phyloP scores from a whole-genome alignment of 1,284 basidiomycete species.

The Paramarasmius palmivorus region DNA sequence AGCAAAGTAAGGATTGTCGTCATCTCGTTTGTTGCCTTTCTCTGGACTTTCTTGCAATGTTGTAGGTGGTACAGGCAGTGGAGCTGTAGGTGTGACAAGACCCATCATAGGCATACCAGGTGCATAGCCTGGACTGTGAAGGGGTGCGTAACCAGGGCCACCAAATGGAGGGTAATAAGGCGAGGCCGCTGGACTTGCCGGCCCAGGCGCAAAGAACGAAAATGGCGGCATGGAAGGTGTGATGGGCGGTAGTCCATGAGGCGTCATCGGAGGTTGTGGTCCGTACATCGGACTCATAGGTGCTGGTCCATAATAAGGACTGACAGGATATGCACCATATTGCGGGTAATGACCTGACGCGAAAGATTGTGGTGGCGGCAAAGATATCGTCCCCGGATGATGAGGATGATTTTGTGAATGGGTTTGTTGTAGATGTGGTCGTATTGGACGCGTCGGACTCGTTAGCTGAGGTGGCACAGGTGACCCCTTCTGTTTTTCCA shows the following conservation, averaged over 20 bases:
- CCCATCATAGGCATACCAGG: not conserved
- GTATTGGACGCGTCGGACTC: not conserved
- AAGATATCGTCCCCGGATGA: not conserved
- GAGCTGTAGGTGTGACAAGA: not conserved
- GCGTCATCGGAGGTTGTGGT: constrained; percentile 54
- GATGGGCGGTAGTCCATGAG: constrained; percentile 72
- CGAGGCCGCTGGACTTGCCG: constrained; percentile 24
- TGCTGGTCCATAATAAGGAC: not conserved
- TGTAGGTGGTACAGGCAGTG: no score
- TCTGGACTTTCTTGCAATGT: no score
- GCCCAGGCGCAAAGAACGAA: constrained; percentile 54
- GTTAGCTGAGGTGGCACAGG: not conserved
- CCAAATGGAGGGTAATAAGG: constrained; percentile 13
- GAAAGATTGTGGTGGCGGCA: not conserved
- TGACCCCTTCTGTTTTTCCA: not conserved
- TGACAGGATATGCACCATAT: not conserved
- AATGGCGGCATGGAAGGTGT: constrained; percentile 82
- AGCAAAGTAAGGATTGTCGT: no score
- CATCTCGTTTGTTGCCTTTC: no score
- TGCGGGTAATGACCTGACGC: not conserved
- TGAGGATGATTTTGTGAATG: not conserved
- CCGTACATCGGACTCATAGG: constrained; percentile 18
- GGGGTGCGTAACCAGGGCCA: not conserved
- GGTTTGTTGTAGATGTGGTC: not conserved
- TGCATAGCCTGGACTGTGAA: not conserved